phyloP scores from a whole-genome alignment of 345 rosid genomes.

The Linum usitatissimum region DNA sequence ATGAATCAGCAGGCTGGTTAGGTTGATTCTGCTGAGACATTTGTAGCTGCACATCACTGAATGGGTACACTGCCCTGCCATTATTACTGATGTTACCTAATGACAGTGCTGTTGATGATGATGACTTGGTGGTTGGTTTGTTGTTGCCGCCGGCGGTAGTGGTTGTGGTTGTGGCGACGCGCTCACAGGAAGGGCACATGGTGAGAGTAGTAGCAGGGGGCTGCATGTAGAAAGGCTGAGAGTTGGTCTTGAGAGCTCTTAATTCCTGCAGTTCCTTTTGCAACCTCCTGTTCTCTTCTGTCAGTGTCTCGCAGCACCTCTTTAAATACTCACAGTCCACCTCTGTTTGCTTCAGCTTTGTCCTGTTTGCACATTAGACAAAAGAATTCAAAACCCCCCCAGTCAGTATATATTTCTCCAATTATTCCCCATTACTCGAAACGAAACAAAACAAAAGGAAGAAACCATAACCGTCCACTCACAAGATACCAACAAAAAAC shows the following conservation, averaged over 20 bases:
- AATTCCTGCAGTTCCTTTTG: slow-evolving; percentile 56
- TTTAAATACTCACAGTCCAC: slow-evolving; percentile 88
- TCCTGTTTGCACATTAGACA: slow-evolving; percentile 31
- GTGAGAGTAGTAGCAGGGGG: slow-evolving; percentile 99
- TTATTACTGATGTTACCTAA: slow-evolving; percentile 14
- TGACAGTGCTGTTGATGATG: slow-evolving; percentile 10
- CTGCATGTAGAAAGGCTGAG: slow-evolving; percentile 86
- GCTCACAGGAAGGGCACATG: slow-evolving; percentile 98
- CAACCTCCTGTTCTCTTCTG: slow-evolving; percentile 85
- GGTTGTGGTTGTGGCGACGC: slow-evolving; percentile 52
- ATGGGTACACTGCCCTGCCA: slow-evolving; percentile 11
- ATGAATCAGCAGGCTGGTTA: slow-evolving; percentile 23
- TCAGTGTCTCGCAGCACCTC: slow-evolving; percentile 75
- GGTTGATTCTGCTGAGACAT: slow-evolving; percentile 19
- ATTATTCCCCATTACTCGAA: too few relatives aligned
- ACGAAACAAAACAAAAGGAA: not conserved
- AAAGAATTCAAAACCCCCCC: not conserved
- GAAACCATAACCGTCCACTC: not conserved
- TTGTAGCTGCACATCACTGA: slow-evolving; percentile 13
- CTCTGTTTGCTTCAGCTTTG: slow-evolving; percentile 90
- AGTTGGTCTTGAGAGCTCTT: slow-evolving; percentile 61
- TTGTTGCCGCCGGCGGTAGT: not conserved
- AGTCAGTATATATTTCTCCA: not conserved
- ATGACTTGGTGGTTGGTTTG: not conserved
- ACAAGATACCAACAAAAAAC: not conserved